Evolutionary conservation across 176 grass and related monocot genomes (phyloP), one percentile per base, ranked within the genome.

Genomic region (Avena insularis): DNA sequence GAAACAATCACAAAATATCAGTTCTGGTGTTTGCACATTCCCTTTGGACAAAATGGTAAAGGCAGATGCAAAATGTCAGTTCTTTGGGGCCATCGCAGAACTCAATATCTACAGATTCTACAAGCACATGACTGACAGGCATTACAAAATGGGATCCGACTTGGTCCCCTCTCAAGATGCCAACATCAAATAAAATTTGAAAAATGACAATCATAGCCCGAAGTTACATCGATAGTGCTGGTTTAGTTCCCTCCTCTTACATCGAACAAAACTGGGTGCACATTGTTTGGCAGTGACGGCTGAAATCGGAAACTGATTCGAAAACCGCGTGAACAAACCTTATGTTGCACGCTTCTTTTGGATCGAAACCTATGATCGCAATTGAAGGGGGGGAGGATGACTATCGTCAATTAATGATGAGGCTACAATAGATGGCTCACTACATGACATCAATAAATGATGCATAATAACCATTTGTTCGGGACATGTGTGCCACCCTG

Each of bases 341-440:
- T 84, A 81, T 11, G 40, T 76, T 81, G 75, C 81, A 88, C 40
- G 77, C 4, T 36, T 85, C 68, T 77, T 81, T 80, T 77, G 82
- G 53, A 83, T 71, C 66, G 47, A 55, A 79, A 78, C 21, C 64
- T 73, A 79, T 14, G 55, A 63, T 36, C 35, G 0, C 48, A 83
- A 64, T 64, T 71, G 31, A 58, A 9, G 19, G n/a, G 29, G 29
- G 33, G 56, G 23, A 56, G 12, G 64, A 23, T 9, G 14, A n/a
- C 51, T 6, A 56, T 35, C 6, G 17, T 64, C 64, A 74, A 58
- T 38, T 38, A 12, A 48, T 45, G 25, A 87, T 56, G 48, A 84
- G 14, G 69, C 20, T 80, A 70, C 76, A 84, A 79, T 64, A 80
- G 68, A 68, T 84, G 81, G 68, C 58, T 79, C 77, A 67, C 45